These are phyloP conservation scores for Phyllosticta citriasiana DNA, from an alignment of 2,329 filamentous ascomycete genomes.

Conservation along the genomic window DNA sequence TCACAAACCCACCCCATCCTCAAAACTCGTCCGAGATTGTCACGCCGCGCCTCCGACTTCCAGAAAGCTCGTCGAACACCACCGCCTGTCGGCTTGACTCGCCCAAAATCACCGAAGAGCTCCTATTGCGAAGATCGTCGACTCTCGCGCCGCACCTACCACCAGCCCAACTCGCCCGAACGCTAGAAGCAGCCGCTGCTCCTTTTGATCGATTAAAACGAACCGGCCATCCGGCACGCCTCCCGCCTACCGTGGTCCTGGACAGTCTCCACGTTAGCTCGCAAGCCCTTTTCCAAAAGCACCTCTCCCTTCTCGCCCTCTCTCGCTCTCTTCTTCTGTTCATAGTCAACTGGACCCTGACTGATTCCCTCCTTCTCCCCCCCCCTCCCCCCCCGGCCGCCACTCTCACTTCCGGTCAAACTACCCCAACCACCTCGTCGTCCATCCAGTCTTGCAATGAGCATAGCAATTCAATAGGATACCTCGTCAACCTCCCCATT, in stretches of 20 bases:
- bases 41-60: conserved; percentile 7
- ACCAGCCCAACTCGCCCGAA: neutral
- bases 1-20: conserved; percentile 16
- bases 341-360: conserved; percentile 22
- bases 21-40: conserved; percentile 19
- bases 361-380: conserved; percentile 15
- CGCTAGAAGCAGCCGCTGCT: conserved; percentile 21
- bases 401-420: conserved; percentile 5
- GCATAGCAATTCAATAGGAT: conserved; percentile 9
- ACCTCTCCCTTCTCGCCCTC: conserved; percentile 21
- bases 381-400: neutral
- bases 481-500: neutral
- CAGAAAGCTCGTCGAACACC: conserved; percentile 10
- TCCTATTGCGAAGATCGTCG: conserved; percentile 11
- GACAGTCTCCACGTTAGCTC: conserved; percentile 24
- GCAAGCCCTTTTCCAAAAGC: conserved; percentile 29
- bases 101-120: conserved; percentile 11
- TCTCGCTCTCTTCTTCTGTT: conserved; percentile 24
- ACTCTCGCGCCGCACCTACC: conserved; percentile 5
- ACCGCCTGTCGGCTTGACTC: conserved; percentile 8
- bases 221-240: conserved; percentile 28
- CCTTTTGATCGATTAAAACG: conserved; percentile 30
- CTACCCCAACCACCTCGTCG: conserved; percentile 12
- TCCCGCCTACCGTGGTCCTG: conserved; percentile 33
- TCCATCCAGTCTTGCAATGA: conserved; percentile 16